A percentile compares a stretch with the other conserved stretches of the same genome.
These are phyloP conservation scores for Mrakia blollopis DNA, from an alignment of 768 basidiomycete species.

Conservation along the genomic window DNA sequence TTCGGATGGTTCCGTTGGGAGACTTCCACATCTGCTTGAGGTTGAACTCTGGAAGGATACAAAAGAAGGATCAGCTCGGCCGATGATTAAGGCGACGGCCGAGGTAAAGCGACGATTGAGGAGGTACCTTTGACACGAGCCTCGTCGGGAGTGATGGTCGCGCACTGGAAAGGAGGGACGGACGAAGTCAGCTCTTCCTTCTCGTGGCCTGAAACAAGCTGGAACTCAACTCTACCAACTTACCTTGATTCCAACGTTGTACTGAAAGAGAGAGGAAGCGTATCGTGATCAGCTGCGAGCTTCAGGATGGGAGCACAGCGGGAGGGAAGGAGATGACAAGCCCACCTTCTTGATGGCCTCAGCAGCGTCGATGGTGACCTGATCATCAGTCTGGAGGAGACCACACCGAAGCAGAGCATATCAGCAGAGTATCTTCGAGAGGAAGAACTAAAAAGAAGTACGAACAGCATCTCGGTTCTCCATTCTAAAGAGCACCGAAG, in stretches of 20 bases:
- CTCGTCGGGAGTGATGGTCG: slow-evolving; percentile 98
- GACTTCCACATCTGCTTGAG: slow-evolving; percentile 91
- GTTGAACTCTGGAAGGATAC: slow-evolving; percentile 64
- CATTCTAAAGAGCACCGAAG: slow-evolving; percentile 44
- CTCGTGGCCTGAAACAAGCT: not conserved
- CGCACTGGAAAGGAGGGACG: slow-evolving; percentile 53
- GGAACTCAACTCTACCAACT: not conserved
- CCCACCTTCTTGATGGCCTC: slow-evolving; percentile 74
- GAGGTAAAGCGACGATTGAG: no score
- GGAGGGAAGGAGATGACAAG: not conserved
- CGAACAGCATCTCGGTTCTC: slow-evolving; percentile 66
- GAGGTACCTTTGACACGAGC: slow-evolving; percentile 70
- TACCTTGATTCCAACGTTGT: slow-evolving; percentile 92
- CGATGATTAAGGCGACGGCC: no score
- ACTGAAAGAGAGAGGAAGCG: slow-evolving; percentile 34
- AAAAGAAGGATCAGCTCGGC: not conserved
- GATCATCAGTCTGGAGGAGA: slow-evolving; percentile 67
- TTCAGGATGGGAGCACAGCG: not conserved
- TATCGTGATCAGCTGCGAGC: not conserved
- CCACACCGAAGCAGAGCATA: no score
- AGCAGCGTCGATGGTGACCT: slow-evolving; percentile 87
- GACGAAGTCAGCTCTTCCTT: not conserved
- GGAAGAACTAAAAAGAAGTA: not conserved
- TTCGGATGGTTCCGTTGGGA: slow-evolving; percentile 95
- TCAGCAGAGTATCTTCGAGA: not conserved